These are phyloP conservation scores for Atkinsonella hypoxylon DNA, from an alignment of 2,329 filamentous ascomycete genomes.

Conservation along the genomic window DNA sequence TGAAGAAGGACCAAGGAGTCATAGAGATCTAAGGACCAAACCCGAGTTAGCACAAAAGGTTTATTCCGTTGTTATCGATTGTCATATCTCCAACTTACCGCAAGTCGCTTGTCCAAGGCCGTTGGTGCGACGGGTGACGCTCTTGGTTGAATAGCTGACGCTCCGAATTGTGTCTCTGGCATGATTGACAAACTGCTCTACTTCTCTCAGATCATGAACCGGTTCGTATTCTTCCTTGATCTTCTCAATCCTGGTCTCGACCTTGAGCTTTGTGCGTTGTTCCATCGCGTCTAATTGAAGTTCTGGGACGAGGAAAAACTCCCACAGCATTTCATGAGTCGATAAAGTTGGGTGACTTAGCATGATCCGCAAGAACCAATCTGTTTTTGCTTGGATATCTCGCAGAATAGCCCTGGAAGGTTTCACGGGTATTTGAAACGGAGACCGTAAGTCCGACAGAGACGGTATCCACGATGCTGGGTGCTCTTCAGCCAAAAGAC, in stretches of 20 bases:
- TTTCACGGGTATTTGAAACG: conserved; percentile 86
- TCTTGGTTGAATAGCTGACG: conserved; percentile 73
- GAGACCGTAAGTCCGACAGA: conserved; percentile 65
- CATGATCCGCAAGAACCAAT: conserved; percentile 79
- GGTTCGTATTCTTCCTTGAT: conserved; percentile 84
- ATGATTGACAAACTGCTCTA: conserved; percentile 85
- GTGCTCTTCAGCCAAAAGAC: conserved; percentile 75
- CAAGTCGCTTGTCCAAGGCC: conserved; percentile 52
- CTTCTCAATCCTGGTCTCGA: conserved; percentile 68
- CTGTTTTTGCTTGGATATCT: conserved; percentile 75
- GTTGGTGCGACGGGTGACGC: conserved; percentile 69
- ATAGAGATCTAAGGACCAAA: conserved; percentile 43
- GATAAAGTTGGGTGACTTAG: conserved; percentile 84
- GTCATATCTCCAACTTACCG: conserved; percentile 29
- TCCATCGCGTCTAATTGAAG: conserved; percentile 84
- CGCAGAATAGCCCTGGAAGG: conserved; percentile 78
- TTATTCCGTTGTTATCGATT: background rate
- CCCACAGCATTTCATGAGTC: conserved; percentile 95
- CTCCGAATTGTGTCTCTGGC: conserved; percentile 81
- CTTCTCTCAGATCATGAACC: conserved; percentile 70
- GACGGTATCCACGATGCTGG: conserved; percentile 90
- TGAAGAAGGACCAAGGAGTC: conserved; percentile 49
- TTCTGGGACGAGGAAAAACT: conserved; percentile 95
- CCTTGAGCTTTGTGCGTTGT: conserved; percentile 76
- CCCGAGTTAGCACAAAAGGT: background rate